Conservation (phyloP, 2,329 filamentous ascomycete genomes). For the Spiromastix sp. region DNA sequence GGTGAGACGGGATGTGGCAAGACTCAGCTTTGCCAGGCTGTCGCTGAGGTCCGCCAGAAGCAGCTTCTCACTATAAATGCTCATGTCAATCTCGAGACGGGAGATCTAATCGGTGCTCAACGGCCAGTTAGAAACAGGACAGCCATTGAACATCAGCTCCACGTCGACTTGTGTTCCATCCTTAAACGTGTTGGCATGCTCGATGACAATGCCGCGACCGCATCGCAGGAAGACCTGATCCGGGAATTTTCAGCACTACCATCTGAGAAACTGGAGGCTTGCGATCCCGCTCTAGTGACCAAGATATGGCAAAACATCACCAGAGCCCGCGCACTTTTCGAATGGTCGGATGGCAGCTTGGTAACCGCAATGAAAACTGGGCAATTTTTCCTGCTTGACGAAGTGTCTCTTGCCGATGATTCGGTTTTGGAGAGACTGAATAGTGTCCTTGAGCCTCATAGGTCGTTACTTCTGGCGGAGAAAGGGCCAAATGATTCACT, state of each 20-base stretch:
- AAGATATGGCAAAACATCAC: slow-evolving; percentile 38
- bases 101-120: slow-evolving; percentile 92
- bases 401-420: slow-evolving; percentile 95
- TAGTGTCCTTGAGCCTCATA: slow-evolving; percentile 82
- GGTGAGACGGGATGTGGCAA: slow-evolving; percentile 98
- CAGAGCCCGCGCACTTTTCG: slow-evolving; percentile 77
- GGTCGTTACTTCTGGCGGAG: slow-evolving; percentile 81
- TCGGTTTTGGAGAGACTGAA: slow-evolving; percentile 94
- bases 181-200: slow-evolving; percentile 23
- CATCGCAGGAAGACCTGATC: slow-evolving; percentile 47
- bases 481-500: slow-evolving; percentile 80
- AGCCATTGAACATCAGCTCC: slow-evolving; percentile 56
- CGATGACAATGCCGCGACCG: slow-evolving; percentile 18
- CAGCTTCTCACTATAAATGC: slow-evolving; percentile 86
- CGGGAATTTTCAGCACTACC: slow-evolving; percentile 47
- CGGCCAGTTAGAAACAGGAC: slow-evolving; percentile 79
- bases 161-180: slow-evolving; percentile 46
- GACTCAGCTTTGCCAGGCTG: slow-evolving; percentile 87
- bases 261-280: slow-evolving; percentile 30
- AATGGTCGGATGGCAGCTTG: slow-evolving; percentile 91
- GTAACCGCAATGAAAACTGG: slow-evolving; percentile 88
- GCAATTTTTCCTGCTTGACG: slow-evolving; percentile 86
- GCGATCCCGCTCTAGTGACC: slow-evolving; percentile 41
- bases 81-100: slow-evolving; percentile 96
- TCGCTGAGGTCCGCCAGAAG: slow-evolving; percentile 69